phyloP scores from a whole-genome alignment of 176 grass and related monocot genomes.

The Oryza officinalis region DNA sequence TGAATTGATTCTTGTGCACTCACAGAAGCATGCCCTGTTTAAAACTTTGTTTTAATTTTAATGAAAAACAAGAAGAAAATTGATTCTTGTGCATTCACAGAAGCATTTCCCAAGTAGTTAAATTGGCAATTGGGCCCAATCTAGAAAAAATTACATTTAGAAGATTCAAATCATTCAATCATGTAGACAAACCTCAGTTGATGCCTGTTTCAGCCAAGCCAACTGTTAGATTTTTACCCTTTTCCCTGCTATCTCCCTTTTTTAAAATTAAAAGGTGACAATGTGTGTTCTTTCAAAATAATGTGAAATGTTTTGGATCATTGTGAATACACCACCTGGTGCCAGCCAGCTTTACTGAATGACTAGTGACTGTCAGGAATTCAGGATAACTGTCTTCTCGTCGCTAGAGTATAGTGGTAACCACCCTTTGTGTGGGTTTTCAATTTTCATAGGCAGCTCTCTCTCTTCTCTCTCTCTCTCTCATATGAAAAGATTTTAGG shows the following conservation, averaged over 20 bases:
- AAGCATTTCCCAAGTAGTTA: constrained; percentile 10
- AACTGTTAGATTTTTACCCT: not conserved
- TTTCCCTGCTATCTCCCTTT: not conserved
- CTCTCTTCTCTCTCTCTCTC: not conserved
- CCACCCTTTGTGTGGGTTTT: not conserved
- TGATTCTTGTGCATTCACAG: not conserved
- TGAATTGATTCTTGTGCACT: too few relatives aligned
- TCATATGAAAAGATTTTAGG: too few relatives aligned
- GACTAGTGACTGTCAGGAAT: not conserved
- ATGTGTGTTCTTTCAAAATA: not conserved
- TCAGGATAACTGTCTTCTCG: not conserved
- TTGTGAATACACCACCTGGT: not conserved
- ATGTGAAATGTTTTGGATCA: not conserved
- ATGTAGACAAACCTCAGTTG: not conserved
- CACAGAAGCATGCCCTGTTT: not conserved
- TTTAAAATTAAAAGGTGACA: not conserved
- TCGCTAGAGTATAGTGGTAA: not conserved
- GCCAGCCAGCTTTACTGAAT: constrained; percentile 16
- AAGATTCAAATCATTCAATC: not conserved
- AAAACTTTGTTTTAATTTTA: not conserved
- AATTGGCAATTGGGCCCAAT: not conserved
- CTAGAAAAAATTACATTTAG: not conserved
- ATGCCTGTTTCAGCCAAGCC: not conserved
- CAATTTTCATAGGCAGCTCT: not conserved
- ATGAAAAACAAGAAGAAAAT: not conserved